phyloP scores from a whole-genome alignment of 306 rosid species.

The Cucumis sativus region Cucumber_9930_V3 NC_026657.2:7139501-7140000 shows the following conservation, averaged over 20 bases:
- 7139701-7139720: slow-evolving; percentile 20
- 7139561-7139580: slow-evolving; percentile 15
- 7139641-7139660: slow-evolving; percentile 40
- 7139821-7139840: slow-evolving; percentile 56
- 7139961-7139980: slow-evolving; percentile 5
- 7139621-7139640: slow-evolving; percentile 42
- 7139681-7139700: slow-evolving; percentile 26
- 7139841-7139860: slow-evolving; percentile 22
- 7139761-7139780: not conserved
- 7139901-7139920: slow-evolving; percentile 49
- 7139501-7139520: not conserved
- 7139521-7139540: not conserved
- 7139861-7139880: slow-evolving; percentile 49
- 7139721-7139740: not conserved
- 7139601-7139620: slow-evolving; percentile 30
- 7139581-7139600: slow-evolving; percentile 4
- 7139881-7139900: slow-evolving; percentile 54
- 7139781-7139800: slow-evolving; percentile 34
- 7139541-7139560: slow-evolving; percentile 11
- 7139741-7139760: slow-evolving; percentile 1
- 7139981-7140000: not conserved
- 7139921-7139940: slow-evolving; percentile 31
- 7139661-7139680: not conserved
- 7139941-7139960: slow-evolving; percentile 46
- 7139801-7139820: slow-evolving; percentile 38